These are phyloP conservation scores for Nicotiana paniculata DNA, from an alignment of 257 asterid genomes.

Conservation along the genomic window DNA sequence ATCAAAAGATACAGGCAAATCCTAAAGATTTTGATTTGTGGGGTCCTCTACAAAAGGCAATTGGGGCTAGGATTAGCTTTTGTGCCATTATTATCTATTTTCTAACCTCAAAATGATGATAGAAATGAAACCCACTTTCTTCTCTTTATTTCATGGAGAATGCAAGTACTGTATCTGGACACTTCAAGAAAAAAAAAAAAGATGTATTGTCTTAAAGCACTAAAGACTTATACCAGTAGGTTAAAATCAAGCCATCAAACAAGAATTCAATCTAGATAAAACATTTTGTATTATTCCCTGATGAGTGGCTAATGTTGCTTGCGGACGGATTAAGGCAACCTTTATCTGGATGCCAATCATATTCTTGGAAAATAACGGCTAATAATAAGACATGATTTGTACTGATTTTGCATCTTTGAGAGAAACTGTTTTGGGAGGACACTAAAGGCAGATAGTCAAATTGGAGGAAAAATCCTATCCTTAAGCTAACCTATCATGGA, in stretches of 20 bases:
- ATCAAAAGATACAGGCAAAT: conserved; percentile 7
- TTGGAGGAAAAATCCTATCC: not conserved
- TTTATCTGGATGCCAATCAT: not conserved
- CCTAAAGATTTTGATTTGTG: conserved; percentile 8
- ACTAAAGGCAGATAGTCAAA: not conserved
- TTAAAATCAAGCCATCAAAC: not conserved
- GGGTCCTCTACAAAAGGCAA: conserved; percentile 7
- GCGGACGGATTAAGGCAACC: not conserved
- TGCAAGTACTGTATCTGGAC: not conserved
- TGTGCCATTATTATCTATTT: not conserved
- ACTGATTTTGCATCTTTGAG: not conserved
- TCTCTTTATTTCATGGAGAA: not conserved
- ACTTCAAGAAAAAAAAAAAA: not conserved
- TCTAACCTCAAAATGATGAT: not conserved
- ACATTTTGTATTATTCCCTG: not conserved
- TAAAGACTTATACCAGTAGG: not conserved
- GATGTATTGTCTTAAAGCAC: not conserved
- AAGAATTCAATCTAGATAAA: not conserved
- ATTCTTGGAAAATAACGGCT: not conserved
- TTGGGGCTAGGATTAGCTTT: not conserved
- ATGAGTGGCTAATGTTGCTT: not conserved
- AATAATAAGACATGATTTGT: not conserved
- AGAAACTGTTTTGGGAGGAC: not conserved
- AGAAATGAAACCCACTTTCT: not conserved
- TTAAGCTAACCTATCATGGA: not conserved